These are phyloP conservation scores for Penicillium sp. DNA, from an alignment of 2,329 filamentous ascomycete genomes.

Conservation along the genomic window DNA sequence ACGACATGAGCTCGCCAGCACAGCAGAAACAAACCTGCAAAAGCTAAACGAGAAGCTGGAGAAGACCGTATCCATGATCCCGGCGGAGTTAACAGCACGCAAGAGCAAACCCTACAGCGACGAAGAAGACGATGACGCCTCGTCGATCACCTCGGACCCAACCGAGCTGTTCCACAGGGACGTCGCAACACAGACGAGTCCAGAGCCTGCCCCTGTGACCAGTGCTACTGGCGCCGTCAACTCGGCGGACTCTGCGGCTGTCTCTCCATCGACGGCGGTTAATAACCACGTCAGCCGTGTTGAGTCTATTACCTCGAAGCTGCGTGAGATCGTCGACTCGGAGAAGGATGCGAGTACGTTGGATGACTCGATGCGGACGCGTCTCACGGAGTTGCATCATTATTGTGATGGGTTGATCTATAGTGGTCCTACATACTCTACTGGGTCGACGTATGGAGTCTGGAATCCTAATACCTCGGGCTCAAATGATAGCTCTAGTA, in stretches of 20 bases:
- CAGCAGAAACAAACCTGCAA: slow-evolving; percentile 53
- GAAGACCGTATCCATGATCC: slow-evolving; percentile 53
- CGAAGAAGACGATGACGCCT: slow-evolving; percentile 37
- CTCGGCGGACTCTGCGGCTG: slow-evolving; percentile 11
- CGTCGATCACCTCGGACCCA: slow-evolving; percentile 55
- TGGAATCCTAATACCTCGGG: slow-evolving; percentile 27
- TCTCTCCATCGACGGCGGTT: slow-evolving; percentile 29
- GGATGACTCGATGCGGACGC: slow-evolving; percentile 36
- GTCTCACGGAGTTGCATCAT: slow-evolving; percentile 48
- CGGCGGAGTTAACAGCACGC: slow-evolving; percentile 35
- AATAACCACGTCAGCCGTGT: slow-evolving; percentile 48
- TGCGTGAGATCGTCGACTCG: slow-evolving; percentile 48
- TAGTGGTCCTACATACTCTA: slow-evolving; percentile 31
- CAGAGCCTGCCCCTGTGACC: slow-evolving; percentile 29
- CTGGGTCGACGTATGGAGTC: slow-evolving; percentile 33
- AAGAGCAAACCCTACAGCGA: slow-evolving; percentile 24
- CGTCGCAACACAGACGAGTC: slow-evolving; percentile 62
- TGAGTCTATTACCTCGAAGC: slow-evolving; percentile 52
- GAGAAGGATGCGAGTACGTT: slow-evolving; percentile 37
- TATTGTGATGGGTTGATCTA: slow-evolving; percentile 54
- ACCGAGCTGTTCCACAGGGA: slow-evolving; percentile 65
- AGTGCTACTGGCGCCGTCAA: slow-evolving; percentile 26
- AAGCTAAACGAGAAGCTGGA: slow-evolving; percentile 58
- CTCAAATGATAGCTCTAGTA: slow-evolving; percentile 18
- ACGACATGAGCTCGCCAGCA: slow-evolving; percentile 58